Evolutionary conservation across 108 stramenopile species (phyloP).

Genomic region (Nitzschia sp.): DNA sequence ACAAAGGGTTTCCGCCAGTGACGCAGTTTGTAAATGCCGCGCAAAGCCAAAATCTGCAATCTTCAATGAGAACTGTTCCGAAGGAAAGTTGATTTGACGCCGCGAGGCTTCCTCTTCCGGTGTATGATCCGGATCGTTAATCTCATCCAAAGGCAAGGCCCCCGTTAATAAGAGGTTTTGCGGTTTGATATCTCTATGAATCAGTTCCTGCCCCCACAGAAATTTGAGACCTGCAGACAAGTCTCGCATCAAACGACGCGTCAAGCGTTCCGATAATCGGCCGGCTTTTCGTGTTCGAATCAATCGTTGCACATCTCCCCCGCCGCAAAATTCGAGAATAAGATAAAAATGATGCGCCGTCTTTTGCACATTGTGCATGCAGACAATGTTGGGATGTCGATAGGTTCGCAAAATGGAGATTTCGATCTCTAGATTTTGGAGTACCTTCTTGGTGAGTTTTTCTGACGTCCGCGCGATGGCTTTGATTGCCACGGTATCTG

Average conservation of each 20-base stretch:
- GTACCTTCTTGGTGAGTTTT: constrained; percentile 92
- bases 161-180: constrained; percentile 94
- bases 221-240: constrained; percentile 88
- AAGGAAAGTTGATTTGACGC: constrained; percentile 32
- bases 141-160: constrained; percentile 62
- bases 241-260: constrained; percentile 89
- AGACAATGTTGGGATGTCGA: constrained; percentile 90
- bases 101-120: constrained; percentile 32
- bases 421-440: constrained; percentile 95
- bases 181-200: constrained; percentile 97
- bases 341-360: constrained; percentile 90
- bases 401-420: constrained; percentile 93
- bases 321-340: constrained; percentile 94
- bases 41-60: constrained; percentile 99
- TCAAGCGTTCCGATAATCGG: constrained; percentile 76
- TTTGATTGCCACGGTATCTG: constrained; percentile 87
- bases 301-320: constrained; percentile 91
- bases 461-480: constrained; percentile 82
- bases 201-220: constrained; percentile 82
- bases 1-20: constrained; percentile 97
- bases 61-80: constrained; percentile 71
- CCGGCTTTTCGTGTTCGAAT: constrained; percentile 77
- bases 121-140: constrained; percentile 59
- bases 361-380: constrained; percentile 83
- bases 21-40: constrained; percentile 84